Evolutionary conservation across 169 alveolate genomes (phyloP).

Genomic region (Plasmodium gonderi): DNA sequence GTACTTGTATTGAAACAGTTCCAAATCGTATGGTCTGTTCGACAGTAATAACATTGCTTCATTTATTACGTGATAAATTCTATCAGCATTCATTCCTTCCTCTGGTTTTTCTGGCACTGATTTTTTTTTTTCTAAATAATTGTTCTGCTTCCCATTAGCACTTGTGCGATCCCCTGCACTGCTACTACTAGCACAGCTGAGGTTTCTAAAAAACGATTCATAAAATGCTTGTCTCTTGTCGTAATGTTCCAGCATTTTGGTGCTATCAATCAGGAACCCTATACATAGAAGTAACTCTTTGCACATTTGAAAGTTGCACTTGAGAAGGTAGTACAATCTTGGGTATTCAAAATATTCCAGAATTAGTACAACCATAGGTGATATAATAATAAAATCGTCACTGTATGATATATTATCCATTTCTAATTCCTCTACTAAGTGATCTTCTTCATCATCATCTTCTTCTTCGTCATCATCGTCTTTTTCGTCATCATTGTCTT

Average conservation of each 20-base stretch:
- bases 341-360: constrained; percentile 71
- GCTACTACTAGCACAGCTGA: neutral
- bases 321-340: constrained; percentile 22
- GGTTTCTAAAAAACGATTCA: constrained; percentile 18
- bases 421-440: constrained; percentile 23
- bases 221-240: constrained; percentile 48
- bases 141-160: neutral
- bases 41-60: constrained; percentile 62
- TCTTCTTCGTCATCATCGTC: neutral
- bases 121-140: neutral
- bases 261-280: constrained; percentile 59
- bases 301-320: constrained; percentile 59
- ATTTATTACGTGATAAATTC: constrained; percentile 16
- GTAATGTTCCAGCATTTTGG: constrained; percentile 3
- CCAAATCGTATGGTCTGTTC: constrained; percentile 58
- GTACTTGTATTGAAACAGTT: constrained; percentile 24
- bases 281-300: constrained; percentile 61
- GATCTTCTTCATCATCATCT: constrained; percentile 16
- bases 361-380: constrained; percentile 33
- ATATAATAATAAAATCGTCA: constrained; percentile 24
- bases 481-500: neutral
- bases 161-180: neutral
- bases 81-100: neutral
- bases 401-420: constrained; percentile 22
- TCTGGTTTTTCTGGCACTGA: neutral